Conservation (phyloP, 1,139 yeast genomes). For the Pichia sp. region DNA sequence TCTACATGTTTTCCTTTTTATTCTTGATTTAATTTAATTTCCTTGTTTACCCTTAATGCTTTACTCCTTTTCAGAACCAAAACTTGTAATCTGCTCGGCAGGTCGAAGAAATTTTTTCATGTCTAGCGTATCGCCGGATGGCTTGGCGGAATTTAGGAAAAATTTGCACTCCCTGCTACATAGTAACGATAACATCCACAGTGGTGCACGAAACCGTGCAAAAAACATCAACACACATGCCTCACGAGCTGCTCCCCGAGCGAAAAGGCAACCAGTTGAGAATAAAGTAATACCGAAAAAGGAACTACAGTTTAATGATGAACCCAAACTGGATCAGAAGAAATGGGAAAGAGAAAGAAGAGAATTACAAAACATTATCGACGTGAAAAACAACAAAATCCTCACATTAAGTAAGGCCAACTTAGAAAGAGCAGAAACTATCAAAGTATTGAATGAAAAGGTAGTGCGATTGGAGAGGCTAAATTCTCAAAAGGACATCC, state of each 20-base stretch:
- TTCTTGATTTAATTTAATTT: no score
- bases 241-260: no score
- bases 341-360: background rate
- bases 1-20: no score
- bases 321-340: background rate
- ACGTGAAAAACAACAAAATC: conserved; percentile 11
- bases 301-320: background rate
- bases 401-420: conserved; percentile 7
- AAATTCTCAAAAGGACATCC: conserved; percentile 1
- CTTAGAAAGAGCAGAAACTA: conserved; percentile 5
- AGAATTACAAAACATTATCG: conserved; percentile 5
- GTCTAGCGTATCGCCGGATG: background rate
- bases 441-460: conserved; percentile 3
- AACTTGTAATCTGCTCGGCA: no score
- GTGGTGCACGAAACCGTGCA: background rate
- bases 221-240: background rate
- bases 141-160: conserved; percentile 11
- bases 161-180: conserved; percentile 10
- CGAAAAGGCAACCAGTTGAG: background rate
- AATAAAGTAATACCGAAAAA: background rate
- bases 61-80: no score
- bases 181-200: background rate
- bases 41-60: no score
- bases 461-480: conserved; percentile 1
- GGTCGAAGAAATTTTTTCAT: background rate